phyloP scores from a whole-genome alignment of 805 yeast species.

The Ogataea zsoltii region DNA sequence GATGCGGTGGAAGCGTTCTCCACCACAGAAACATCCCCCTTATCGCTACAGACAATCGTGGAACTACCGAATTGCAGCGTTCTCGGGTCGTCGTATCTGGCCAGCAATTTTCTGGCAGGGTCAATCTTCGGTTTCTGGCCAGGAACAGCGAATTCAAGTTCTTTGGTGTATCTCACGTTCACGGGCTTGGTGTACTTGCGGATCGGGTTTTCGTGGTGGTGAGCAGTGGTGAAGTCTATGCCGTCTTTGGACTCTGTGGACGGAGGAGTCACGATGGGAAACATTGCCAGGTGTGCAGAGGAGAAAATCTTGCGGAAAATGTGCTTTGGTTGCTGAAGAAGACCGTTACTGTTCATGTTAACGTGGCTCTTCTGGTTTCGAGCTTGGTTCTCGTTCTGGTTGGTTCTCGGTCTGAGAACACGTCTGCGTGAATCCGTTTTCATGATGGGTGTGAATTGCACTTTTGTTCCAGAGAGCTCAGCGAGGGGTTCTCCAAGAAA shows the following conservation, averaged over 20 bases:
- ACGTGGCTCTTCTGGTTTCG: too few relatives aligned
- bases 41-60: conserved; percentile 5
- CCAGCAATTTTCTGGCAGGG: conserved; percentile 14
- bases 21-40: conserved; percentile 8
- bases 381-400: conserved; percentile 10
- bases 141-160: background rate
- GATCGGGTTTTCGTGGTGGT: conserved; percentile 5
- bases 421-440: conserved; percentile 2
- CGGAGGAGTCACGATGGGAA: conserved; percentile 15
- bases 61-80: conserved; percentile 14
- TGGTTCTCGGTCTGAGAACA: conserved; percentile 5
- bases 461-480: too few relatives aligned
- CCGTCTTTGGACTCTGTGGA: conserved; percentile 18
- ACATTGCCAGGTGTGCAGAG: conserved; percentile 14
- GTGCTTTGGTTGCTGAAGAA: conserved; percentile 4
- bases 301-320: conserved; percentile 8
- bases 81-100: conserved; percentile 6
- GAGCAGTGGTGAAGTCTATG: conserved; percentile 18
- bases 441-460: too few relatives aligned
- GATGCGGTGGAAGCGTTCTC: background rate
- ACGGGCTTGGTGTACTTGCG: conserved; percentile 18
- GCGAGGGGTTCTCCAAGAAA: too few relatives aligned
- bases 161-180: conserved; percentile 7
- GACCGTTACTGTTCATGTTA: too few relatives aligned
- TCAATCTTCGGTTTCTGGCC: conserved; percentile 4